Evolutionary conservation across 139 green algal genomes (phyloP), one percentile per base, ranked within the genome.

Genomic region (Chlamydomonas incerta): DNA sequence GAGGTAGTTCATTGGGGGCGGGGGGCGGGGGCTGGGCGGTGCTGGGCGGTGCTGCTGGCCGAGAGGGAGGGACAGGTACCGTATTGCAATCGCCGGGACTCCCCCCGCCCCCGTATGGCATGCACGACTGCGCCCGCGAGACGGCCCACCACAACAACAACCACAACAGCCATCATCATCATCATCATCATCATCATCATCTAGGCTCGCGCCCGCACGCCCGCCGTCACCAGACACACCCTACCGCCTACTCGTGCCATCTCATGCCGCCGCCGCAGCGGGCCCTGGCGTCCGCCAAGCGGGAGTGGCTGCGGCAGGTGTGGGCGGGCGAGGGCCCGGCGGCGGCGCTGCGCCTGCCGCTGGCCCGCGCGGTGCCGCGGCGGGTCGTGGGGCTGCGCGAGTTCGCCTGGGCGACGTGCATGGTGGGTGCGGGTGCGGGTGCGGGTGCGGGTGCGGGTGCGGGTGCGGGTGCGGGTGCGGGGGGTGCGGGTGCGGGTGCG

Each of bases 321-420:
- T 87, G 81, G 69, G 50, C 60, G 26, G 81, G 81, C 41, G 41
- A 50, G 41, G 41, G 41, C 26, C 34, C 33, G 24, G 68, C 33
- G 0, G 26, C 69, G 9, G 28, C 41, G 14, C 47, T 80, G 46
- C 69, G 57, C 69, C 69, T 87, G 81, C 69, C 69, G 9, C 55
- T 87, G 81, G 69, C 81, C 10, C 81, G 81, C 6, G 81, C 81
- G 14, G 52, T 87, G 46, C 69, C 69, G 28, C 34, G 47, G 52
- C 34, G 37, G 24, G 0, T 24, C 1, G 57, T 87, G 52, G 35
- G 57, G n/a, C 37, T 74, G 81, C 13, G 3, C 13, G 68, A 87
- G 69, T 66, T 87, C 11, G 81, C 81, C 3, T 87, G 81, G 81
- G 81, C 81, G 8, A 79, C 81, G 0, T 87, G 81, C 68, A 79